These are phyloP conservation scores for Sicyos baderoa DNA, from an alignment of 306 rosid species.

Conservation along the genomic window DNA sequence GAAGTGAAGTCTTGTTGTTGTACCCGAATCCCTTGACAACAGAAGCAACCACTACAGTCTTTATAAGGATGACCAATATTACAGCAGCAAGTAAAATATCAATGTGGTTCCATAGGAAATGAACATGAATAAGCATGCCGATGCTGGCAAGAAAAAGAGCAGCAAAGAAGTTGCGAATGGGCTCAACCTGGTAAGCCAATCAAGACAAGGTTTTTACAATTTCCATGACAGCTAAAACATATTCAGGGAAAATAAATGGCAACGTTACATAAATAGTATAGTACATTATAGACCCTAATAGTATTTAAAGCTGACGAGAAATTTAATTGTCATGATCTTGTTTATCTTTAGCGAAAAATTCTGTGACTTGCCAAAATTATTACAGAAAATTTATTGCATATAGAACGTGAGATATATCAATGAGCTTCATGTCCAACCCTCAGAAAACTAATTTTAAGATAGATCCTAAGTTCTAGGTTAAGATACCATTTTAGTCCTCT, in stretches of 20 bases:
- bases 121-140: constrained; percentile 97
- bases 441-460: neutral
- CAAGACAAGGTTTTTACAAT: constrained; percentile 22
- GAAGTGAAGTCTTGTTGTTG: constrained; percentile 74
- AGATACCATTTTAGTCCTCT: too few relatives aligned
- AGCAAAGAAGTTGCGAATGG: constrained; percentile 88
- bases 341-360: neutral
- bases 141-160: constrained; percentile 97
- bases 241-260: neutral
- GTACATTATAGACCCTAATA: neutral
- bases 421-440: neutral
- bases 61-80: constrained; percentile 76
- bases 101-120: constrained; percentile 94
- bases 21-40: constrained; percentile 97
- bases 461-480: neutral
- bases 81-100: constrained; percentile 93
- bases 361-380: neutral
- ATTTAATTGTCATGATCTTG: neutral
- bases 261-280: neutral
- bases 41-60: constrained; percentile 57
- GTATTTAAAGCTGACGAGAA: neutral
- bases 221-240: constrained; percentile 4
- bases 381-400: neutral
- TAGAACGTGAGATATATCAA: neutral
- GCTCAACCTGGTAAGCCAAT: constrained; percentile 68